Conservation (phyloP, 331 rosid genomes). For the Quercus phellos region DNA sequence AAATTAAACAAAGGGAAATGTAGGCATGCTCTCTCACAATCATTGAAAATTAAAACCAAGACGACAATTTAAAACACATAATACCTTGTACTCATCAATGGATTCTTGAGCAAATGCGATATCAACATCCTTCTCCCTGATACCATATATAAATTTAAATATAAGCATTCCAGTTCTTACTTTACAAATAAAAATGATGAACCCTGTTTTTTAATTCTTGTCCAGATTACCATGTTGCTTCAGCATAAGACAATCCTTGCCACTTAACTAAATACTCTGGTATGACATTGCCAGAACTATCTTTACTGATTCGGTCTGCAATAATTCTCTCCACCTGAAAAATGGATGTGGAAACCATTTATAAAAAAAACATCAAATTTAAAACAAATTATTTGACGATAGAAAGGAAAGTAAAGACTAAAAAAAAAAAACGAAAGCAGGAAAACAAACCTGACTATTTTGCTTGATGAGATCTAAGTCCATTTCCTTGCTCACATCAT, state of each 20-base stretch:
- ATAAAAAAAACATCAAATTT: background rate
- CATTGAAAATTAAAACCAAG: constrained; percentile 9
- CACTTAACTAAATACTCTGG: constrained; percentile 96
- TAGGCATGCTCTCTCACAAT: background rate
- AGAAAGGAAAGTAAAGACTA: background rate
- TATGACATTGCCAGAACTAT: constrained; percentile 62
- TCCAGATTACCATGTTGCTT: constrained; percentile 79
- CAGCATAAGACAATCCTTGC: constrained; percentile 99
- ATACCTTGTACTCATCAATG: constrained; percentile 93
- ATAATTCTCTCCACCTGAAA: constrained; percentile 90
- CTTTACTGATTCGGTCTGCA: constrained; percentile 81
- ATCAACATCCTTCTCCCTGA: constrained; percentile 95
- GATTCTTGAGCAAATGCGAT: constrained; percentile 92
- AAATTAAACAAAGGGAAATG: background rate
- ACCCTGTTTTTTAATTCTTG: background rate
- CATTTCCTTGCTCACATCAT: constrained; percentile 99
- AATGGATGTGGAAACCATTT: constrained; percentile 19
- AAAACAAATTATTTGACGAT: background rate
- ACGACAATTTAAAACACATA: constrained; percentile 1
- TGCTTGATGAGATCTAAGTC: constrained; percentile 98
- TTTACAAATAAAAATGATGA: background rate
- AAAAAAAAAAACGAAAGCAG: constrained; percentile 11
- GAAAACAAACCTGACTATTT: constrained; percentile 82
- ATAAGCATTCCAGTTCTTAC: constrained; percentile 22
- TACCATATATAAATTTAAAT: constrained; percentile 22